Percentiles rank a stretch among this genome's conserved stretches.
Evolutionary conservation across 805 yeast genomes (phyloP).

Genomic region (Kodamaea kaohsiungensis): DNA sequence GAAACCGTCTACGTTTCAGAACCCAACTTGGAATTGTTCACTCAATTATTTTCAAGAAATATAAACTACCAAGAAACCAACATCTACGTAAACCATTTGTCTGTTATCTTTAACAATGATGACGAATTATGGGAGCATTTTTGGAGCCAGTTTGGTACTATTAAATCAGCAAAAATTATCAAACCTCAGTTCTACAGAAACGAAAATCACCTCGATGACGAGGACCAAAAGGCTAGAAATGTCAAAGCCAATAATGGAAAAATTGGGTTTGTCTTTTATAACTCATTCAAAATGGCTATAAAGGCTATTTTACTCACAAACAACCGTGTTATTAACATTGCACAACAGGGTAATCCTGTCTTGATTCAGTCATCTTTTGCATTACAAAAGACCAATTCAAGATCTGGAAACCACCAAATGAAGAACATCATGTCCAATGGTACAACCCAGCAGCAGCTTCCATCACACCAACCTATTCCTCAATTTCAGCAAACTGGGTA

Average conservation of each 20-base stretch:
- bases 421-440: neutral
- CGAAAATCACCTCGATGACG: constrained; percentile 14
- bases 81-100: constrained; percentile 67
- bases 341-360: constrained; percentile 19
- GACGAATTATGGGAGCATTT: constrained; percentile 42
- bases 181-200: constrained; percentile 40
- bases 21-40: constrained; percentile 4
- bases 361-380: constrained; percentile 43
- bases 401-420: neutral
- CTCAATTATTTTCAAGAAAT: constrained; percentile 19
- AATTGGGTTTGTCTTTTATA: constrained; percentile 66
- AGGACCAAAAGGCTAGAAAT: constrained; percentile 4
- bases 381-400: constrained; percentile 30
- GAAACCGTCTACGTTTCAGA: neutral
- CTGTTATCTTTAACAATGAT: constrained; percentile 54
- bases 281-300: constrained; percentile 58
- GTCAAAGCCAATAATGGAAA: constrained; percentile 10
- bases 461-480: neutral
- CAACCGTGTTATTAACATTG: constrained; percentile 25
- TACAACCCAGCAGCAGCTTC: neutral
- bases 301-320: constrained; percentile 59
- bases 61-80: constrained; percentile 63
- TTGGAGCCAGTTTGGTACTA: constrained; percentile 41
- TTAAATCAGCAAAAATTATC: constrained; percentile 43
- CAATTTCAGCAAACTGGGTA: neutral